Conservation (phyloP, 2,329 filamentous ascomycete genomes). For the Chrysosporium keratinophilum region DNA sequence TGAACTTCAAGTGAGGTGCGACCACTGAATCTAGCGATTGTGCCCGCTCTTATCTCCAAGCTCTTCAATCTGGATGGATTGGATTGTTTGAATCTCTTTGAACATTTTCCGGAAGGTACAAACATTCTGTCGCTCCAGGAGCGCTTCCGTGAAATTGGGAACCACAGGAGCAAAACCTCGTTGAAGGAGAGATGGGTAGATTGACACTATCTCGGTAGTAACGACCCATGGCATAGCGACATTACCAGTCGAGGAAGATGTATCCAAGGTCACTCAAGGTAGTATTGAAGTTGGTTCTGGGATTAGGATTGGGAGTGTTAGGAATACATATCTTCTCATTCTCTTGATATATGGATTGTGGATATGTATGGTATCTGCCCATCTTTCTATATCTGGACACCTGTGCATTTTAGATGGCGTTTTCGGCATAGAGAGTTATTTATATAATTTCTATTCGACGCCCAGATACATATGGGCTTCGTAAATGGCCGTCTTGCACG, state of each 20-base stretch:
- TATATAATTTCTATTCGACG: background rate
- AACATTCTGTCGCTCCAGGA: background rate
- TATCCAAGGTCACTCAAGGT: no score
- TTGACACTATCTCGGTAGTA: no score
- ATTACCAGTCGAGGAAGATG: no score
- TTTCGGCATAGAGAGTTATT: background rate
- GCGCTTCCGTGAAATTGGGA: slow-evolving; percentile 3
- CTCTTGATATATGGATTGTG: background rate
- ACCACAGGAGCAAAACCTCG: slow-evolving; percentile 10
- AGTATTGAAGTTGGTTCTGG: no score
- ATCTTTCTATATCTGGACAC: background rate
- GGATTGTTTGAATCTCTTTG: slow-evolving; percentile 1
- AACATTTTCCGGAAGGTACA: slow-evolving; percentile 4
- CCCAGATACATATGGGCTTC: background rate
- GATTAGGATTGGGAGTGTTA: no score
- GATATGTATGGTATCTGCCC: background rate
- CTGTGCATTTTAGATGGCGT: slow-evolving; percentile 2
- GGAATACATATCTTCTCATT: background rate
- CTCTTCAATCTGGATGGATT: slow-evolving; percentile 10
- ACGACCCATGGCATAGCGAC: no score
- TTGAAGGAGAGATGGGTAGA: no score
- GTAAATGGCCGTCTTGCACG: background rate
- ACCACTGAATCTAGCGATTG: slow-evolving; percentile 6
- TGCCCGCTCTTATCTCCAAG: slow-evolving; percentile 11
- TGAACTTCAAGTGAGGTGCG: background rate